Base-by-base conservation (phyloP, 352 stramenopile species). In the Aphanomyces invadans region DNA sequence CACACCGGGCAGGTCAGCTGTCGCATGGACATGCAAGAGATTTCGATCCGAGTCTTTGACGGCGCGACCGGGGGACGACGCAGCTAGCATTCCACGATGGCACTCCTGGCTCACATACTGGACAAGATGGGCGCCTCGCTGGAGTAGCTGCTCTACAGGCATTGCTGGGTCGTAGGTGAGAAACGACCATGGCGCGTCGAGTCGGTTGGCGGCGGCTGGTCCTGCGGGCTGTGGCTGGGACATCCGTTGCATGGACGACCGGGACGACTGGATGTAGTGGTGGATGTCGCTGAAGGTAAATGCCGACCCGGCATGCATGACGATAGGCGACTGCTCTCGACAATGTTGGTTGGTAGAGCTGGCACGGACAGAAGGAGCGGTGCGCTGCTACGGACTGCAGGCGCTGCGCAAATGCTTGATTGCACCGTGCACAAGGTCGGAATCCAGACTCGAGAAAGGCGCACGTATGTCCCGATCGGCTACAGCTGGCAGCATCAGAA, bases 231-330 rank as follows among this genome's bases (percentile, higher is more conserved):
- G 46, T 54, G 46, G n/a, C 59, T 21, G 17, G 23, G 26, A 21
- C 38, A 0, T 32, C n/a, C 21, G 29, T 26, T n/a, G 23, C 56
- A 31, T 17, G 12, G 23, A 48, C 21, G 38, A 10, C 25, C 19
- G 26, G 11, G 38, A 25, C 51, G 36, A 21, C 31, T 21, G 29
- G 21, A 63, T 33, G 42, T 48, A 19, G 11, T 63, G 26, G 26
- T 48, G 59, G 28, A 66, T 44, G 38, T 66, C 59, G 33, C 59
- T 66, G 21, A 53, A 56, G n/a, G 26, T 53, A 21, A 66, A 44
- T 11, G 19, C 21, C 59, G n/a, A 10, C 46, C n/a, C 46, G 11
- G n/a, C 10, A 23, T 42, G 36, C 36, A 42, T 42, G 15, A 15
- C 15, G 36, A 42, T 15, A 42, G 15, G 7, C 7, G 36, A 42